Conservation (phyloP, 2,329 filamentous ascomycete species). For the Moelleriella libera region DNA sequence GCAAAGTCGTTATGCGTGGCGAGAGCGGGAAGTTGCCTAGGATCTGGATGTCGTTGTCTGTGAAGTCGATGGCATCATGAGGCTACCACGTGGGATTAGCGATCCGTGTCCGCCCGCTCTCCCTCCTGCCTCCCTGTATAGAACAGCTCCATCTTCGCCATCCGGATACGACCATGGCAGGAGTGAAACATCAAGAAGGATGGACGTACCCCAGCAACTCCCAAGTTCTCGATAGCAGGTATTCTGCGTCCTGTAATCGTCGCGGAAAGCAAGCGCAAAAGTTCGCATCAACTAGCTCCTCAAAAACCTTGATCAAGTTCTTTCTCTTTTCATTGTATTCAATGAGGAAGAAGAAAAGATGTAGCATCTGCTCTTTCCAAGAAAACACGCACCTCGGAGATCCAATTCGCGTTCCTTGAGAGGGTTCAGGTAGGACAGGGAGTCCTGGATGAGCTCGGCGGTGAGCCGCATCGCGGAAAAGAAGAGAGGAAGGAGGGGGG, state of each 20-base stretch:
- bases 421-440: constrained; percentile 96
- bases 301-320: neutral
- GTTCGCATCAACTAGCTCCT: constrained; percentile 57
- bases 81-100: constrained; percentile 36
- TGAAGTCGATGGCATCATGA: constrained; percentile 94
- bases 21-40: constrained; percentile 88
- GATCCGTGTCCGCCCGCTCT: neutral
- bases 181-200: neutral
- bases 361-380: constrained; percentile 96
- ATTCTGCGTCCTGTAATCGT: constrained; percentile 83
- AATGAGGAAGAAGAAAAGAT: constrained; percentile 26
- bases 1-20: constrained; percentile 72
- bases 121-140: neutral
- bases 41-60: constrained; percentile 88
- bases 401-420: constrained; percentile 98
- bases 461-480: constrained; percentile 71
- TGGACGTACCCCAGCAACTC: constrained; percentile 64
- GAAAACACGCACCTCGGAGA: constrained; percentile 78
- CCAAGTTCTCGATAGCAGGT: constrained; percentile 92
- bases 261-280: constrained; percentile 20
- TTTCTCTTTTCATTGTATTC: no score
- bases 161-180: neutral
- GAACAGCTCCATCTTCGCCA: neutral
- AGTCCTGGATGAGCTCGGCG: constrained; percentile 83
- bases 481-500: neutral